These are phyloP conservation scores for Rehmannia glutinosa DNA, from an alignment of 257 asterid species.

Conservation along the genomic window DNA sequence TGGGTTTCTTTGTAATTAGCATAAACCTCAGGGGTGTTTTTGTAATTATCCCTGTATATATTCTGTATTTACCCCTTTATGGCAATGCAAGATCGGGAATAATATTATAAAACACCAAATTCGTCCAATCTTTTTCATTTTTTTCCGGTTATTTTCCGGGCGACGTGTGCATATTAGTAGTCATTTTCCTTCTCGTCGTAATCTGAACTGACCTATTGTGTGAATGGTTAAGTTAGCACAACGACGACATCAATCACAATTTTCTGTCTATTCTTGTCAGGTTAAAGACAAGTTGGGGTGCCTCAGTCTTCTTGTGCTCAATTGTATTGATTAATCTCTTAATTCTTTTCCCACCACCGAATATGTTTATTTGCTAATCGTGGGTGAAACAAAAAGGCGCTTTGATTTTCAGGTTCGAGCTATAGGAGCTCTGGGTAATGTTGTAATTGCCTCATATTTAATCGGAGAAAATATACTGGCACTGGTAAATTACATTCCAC, in stretches of 20 bases:
- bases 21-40: no score
- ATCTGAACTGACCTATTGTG: no score
- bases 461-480: constrained; percentile 91
- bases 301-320: constrained; percentile 73
- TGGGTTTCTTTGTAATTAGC: no score
- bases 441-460: constrained; percentile 71
- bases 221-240: no score
- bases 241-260: not conserved
- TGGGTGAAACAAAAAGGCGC: constrained; percentile 2
- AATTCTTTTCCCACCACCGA: constrained; percentile 13
- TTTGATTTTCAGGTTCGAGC: constrained; percentile 75
- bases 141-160: no score
- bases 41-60: no score
- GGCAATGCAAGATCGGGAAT: no score
- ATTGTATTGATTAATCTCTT: constrained; percentile 41
- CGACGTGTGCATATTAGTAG: no score
- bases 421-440: constrained; percentile 74
- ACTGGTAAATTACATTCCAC: constrained; percentile 44
- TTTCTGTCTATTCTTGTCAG: constrained; percentile 36
- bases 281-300: constrained; percentile 64
- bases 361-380: not conserved
- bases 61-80: no score
- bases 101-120: no score
- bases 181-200: no score
- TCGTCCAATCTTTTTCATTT: no score